Conservation (phyloP, 139 green algal genomes). For the Haematococcus lacustris region DNA sequence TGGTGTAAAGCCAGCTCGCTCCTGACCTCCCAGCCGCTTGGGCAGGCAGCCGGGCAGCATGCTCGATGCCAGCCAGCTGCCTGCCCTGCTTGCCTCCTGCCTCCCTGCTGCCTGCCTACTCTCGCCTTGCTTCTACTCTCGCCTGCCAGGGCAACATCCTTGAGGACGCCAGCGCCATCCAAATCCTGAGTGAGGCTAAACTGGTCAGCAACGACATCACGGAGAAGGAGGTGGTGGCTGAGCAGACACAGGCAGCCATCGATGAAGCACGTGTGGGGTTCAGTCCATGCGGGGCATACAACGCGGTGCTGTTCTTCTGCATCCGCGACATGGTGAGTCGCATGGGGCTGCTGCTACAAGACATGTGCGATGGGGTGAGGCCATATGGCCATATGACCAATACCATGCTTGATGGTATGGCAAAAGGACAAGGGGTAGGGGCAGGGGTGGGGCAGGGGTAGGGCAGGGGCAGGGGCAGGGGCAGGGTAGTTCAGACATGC, state of each 20-base stretch:
- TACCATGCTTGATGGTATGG: not conserved
- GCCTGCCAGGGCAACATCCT: constrained; percentile 56
- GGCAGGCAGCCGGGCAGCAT: too few relatives aligned
- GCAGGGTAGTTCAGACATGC: too few relatives aligned
- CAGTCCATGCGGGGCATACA: constrained; percentile 51
- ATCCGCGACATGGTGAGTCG: constrained; percentile 39
- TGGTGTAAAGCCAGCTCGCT: too few relatives aligned
- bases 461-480: too few relatives aligned
- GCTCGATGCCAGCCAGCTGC: too few relatives aligned
- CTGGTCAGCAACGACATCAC: constrained; percentile 57
- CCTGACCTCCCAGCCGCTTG: too few relatives aligned
- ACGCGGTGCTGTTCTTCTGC: constrained; percentile 67
- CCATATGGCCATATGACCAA: too few relatives aligned
- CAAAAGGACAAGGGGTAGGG: too few relatives aligned
- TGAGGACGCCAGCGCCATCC: constrained; percentile 64
- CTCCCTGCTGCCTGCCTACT: too few relatives aligned
- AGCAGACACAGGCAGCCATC: constrained; percentile 53
- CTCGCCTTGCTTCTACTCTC: too few relatives aligned
- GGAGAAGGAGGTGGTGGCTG: constrained; percentile 50
- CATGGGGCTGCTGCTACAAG: not conserved
- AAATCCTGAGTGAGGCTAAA: constrained; percentile 65
- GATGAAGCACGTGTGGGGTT: constrained; percentile 39
- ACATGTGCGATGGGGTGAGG: not conserved
- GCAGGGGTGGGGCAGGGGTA: too few relatives aligned
- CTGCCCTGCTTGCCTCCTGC: too few relatives aligned